These are phyloP conservation scores for Eucalyptus coolabah DNA, from an alignment of 345 rosid species.

Conservation along the genomic window DNA sequence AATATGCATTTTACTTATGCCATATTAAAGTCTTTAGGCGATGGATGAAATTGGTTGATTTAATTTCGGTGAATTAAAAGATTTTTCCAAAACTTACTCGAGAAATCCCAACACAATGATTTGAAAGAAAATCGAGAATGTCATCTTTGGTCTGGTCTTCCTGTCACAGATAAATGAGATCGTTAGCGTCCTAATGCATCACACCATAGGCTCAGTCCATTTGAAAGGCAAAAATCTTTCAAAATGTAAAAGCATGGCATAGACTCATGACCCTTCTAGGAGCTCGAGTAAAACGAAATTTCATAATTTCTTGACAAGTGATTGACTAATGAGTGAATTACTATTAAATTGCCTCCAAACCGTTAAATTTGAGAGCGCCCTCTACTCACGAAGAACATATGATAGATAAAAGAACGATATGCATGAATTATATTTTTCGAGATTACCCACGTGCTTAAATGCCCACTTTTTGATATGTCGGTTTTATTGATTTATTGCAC, in stretches of 20 bases:
- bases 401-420: not conserved
- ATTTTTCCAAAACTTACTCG: constrained; percentile 25
- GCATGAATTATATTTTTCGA: not conserved
- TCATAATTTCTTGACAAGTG: not conserved
- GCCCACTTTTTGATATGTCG: not conserved
- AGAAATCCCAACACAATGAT: constrained; percentile 51
- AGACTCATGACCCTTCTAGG: not conserved
- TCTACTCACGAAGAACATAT: not conserved
- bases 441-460: not conserved
- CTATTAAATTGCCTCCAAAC: not conserved
- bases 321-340: not conserved
- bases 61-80: not conserved
- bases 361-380: not conserved
- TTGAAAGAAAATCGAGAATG: constrained; percentile 39
- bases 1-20: not conserved
- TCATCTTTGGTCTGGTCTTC: constrained; percentile 76
- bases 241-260: not conserved
- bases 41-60: not conserved
- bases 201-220: not conserved
- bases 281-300: not conserved
- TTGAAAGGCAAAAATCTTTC: not conserved
- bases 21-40: not conserved
- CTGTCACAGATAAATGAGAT: constrained; percentile 3
- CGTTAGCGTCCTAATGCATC: not conserved
- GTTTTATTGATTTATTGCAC: not conserved